Conservation (phyloP, 176 grass and related monocot species). For the Neostapfia colusana region DNA sequence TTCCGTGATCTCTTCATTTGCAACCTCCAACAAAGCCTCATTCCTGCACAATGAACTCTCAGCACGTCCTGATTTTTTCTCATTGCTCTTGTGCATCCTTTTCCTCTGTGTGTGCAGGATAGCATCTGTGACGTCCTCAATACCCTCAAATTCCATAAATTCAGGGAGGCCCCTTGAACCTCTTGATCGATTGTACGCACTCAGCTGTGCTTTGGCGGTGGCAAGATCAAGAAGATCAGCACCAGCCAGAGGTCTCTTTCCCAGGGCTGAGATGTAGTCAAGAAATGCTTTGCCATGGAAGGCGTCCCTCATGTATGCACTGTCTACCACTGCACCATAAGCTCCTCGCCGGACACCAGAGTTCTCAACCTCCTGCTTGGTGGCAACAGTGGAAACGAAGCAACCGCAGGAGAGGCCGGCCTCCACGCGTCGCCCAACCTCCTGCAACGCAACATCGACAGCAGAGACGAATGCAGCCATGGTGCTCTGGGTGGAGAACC, state of each 20-base stretch:
- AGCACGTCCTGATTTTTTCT: constrained; percentile 19
- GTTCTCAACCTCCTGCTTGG: constrained; percentile 59
- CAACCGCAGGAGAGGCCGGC: constrained; percentile 59
- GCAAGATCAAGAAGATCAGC: constrained; percentile 60
- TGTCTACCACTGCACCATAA: constrained; percentile 32
- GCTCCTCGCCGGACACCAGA: constrained; percentile 60
- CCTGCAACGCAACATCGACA: constrained; percentile 54
- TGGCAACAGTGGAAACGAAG: constrained; percentile 20
- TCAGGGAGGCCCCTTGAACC: constrained; percentile 53
- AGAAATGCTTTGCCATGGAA: constrained; percentile 52
- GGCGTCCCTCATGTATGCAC: constrained; percentile 51
- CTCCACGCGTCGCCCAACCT: constrained; percentile 53
- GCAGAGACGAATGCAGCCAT: constrained; percentile 46
- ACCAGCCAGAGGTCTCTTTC: constrained; percentile 38
- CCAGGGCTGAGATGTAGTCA: constrained; percentile 61
- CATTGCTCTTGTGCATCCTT: constrained; percentile 24
- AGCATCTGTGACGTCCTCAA: constrained; percentile 25
- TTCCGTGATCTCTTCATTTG: not conserved
- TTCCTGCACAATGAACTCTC: constrained; percentile 17
- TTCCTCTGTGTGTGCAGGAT: constrained; percentile 22
- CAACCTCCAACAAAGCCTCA: not conserved
- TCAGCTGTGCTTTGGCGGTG: constrained; percentile 67
- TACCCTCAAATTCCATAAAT: constrained; percentile 48
- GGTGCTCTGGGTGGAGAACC: constrained; percentile 49
- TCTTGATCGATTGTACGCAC: constrained; percentile 60